These are phyloP conservation scores for Paxillus rubicundulus DNA, from an alignment of 768 basidiomycete genomes.

Conservation along the genomic window DNA sequence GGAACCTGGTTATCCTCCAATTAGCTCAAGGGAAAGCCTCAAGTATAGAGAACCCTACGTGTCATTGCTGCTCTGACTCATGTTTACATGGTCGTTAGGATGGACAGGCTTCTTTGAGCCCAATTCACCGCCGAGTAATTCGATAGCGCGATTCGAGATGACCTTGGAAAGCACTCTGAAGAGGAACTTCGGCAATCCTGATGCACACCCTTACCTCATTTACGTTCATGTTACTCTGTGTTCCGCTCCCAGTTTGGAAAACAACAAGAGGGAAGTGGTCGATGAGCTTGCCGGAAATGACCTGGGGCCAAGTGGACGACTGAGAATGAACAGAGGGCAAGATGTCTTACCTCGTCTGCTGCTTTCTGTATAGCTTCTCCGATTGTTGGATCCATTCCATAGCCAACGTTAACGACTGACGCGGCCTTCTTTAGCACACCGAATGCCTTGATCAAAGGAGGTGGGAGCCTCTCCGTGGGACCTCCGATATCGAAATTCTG, in stretches of 20 bases:
- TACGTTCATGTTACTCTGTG: slow-evolving; percentile 99
- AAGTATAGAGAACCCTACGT: slow-evolving; percentile 55
- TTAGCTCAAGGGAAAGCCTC: neutral
- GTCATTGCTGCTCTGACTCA: slow-evolving; percentile 98
- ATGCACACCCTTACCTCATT: slow-evolving; percentile 69
- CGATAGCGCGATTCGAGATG: slow-evolving; percentile 97
- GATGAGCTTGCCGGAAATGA: slow-evolving; percentile 91
- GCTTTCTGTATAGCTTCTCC: slow-evolving; percentile 88
- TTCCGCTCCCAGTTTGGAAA: slow-evolving; percentile 98
- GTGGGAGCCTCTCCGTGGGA: slow-evolving; percentile 86
- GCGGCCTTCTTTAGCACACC: slow-evolving; percentile 98
- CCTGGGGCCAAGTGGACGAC: slow-evolving; percentile 44
- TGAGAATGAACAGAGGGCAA: neutral
- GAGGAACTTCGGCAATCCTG: neutral
- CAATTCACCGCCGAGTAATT: slow-evolving; percentile 90
- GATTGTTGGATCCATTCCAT: slow-evolving; percentile 88
- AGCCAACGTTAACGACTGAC: slow-evolving; percentile 80
- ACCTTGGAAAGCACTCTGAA: slow-evolving; percentile 49
- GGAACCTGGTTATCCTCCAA: slow-evolving; percentile 61
- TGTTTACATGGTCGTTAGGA: slow-evolving; percentile 99
- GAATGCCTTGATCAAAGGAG: slow-evolving; percentile 96
- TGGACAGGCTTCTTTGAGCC: slow-evolving; percentile 98
- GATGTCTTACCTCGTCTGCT: slow-evolving; percentile 77
- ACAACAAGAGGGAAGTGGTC: slow-evolving; percentile 98
- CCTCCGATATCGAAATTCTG: slow-evolving; percentile 99